Percentiles rank a stretch among this genome's conserved stretches.
These are phyloP conservation scores for barrel medic (Medicago truncatula) DNA, from an alignment of 306 rosid species.

Conservation along the genomic window MtrunA17r5.0-ANR NC_053043.1:48088001-48088500, in stretches of 20 bases:
- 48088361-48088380: conserved; percentile 47
- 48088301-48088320: conserved; percentile 22
- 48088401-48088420: conserved; percentile 55
- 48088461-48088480: conserved; percentile 17
- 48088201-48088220: conserved; percentile 47
- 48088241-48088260: conserved; percentile 6
- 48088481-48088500: conserved; percentile 44
- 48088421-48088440: conserved; percentile 46
- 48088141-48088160: conserved; percentile 8
- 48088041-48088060: conserved; percentile 13
- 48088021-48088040: not conserved
- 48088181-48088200: conserved; percentile 40
- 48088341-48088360: conserved; percentile 28
- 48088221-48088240: conserved; percentile 28
- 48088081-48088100: conserved; percentile 11
- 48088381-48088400: conserved; percentile 31
- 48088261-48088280: not conserved
- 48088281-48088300: conserved; percentile 22
- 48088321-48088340: conserved; percentile 11
- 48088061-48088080: not conserved
- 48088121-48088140: conserved; percentile 28
- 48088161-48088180: conserved; percentile 8
- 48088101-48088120: not conserved
- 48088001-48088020: not conserved
- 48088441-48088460: conserved; percentile 42